Base-by-base conservation (phyloP, 345 rosid genomes). In the Lepidium sativum region DNA sequence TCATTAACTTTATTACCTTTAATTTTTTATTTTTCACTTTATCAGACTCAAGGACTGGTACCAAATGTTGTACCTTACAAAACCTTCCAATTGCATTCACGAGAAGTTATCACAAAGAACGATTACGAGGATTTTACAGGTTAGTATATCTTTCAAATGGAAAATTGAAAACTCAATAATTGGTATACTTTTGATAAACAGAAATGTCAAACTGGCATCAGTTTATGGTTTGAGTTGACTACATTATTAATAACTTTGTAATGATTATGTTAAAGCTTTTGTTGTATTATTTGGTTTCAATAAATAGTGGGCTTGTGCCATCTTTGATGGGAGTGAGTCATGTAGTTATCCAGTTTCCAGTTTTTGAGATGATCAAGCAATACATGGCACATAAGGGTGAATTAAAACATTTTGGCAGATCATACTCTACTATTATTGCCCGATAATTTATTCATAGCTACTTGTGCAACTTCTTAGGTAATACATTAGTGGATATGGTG, bases 341-440 rank as follows among this genome's bases (percentile, higher is more conserved):
- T 57, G 99, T 90, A 48, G 99, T 96, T 0, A 90, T 92, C 68
- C 99, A 92, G 73, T 90, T 94, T 81, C 96, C 97, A 11, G 95
- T 88, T 16, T 90, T 88, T 34, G 99, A 94, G 73, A 81, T 83
- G 81, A 86, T 90, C n/a, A 94, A 94, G 75, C 71, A 32, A 34
- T 86, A 81, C 72, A 79, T 94, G 78, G 97, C 99, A 7, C 48
- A 75, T 29, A 86, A 67, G 44, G 83, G 99, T 88, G 85, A 70
- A 21, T 23, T 23, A 23, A 23, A 3, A 23, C 25, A 23, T 23
- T n/a, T n/a, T n/a, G n/a, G n/a, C n/a, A n/a, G n/a, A n/a, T n/a
- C n/a, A n/a, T n/a, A n/a, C 25, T 23, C 25, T 23, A 23, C 25
- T 23, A 23, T 23, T 1, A 20, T 23, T 23, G 2, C 25, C 2